Conservation (phyloP, 768 basidiomycete genomes). For the Coprinopsis cinerea region DNA sequence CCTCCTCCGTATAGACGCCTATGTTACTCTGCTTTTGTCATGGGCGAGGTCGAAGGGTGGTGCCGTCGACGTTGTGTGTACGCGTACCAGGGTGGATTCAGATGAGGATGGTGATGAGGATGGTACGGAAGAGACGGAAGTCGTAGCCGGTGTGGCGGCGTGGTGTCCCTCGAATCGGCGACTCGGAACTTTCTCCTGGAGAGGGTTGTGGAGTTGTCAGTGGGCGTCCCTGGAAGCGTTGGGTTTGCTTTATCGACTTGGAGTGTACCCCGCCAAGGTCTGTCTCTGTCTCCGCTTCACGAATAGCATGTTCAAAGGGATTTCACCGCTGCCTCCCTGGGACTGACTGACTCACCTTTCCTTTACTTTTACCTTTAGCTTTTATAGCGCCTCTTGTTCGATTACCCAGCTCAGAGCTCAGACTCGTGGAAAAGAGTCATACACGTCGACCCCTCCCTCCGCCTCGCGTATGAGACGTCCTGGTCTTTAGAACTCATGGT, state of each 20-base stretch:
- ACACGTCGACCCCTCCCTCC: not conserved
- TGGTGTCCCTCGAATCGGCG: not conserved
- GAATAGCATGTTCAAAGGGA: not conserved
- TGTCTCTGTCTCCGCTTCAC: not conserved
- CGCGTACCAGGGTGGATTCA: not conserved
- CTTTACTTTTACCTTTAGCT: not conserved
- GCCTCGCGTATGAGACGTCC: not conserved
- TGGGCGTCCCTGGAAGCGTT: not conserved
- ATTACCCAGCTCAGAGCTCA: not conserved
- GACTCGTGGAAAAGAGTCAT: not conserved
- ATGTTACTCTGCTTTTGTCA: not conserved
- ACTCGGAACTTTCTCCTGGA: not conserved
- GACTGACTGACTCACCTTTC: too few species aligned
- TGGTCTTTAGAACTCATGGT: not conserved
- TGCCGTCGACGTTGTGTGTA: not conserved
- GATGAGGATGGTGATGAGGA: too few species aligned
- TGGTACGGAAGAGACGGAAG: too few species aligned
- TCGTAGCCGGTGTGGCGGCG: not conserved
- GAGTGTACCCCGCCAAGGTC: not conserved
- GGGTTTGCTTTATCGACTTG: not conserved
- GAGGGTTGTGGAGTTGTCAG: not conserved
- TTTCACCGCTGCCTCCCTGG: too few species aligned
- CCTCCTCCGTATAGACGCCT: not conserved
- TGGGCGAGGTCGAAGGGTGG: not conserved
- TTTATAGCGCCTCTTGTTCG: not conserved